These are phyloP conservation scores for Leishmania turanica DNA, from an alignment of 208 protist genomes.

Conservation along the genomic window DNA sequence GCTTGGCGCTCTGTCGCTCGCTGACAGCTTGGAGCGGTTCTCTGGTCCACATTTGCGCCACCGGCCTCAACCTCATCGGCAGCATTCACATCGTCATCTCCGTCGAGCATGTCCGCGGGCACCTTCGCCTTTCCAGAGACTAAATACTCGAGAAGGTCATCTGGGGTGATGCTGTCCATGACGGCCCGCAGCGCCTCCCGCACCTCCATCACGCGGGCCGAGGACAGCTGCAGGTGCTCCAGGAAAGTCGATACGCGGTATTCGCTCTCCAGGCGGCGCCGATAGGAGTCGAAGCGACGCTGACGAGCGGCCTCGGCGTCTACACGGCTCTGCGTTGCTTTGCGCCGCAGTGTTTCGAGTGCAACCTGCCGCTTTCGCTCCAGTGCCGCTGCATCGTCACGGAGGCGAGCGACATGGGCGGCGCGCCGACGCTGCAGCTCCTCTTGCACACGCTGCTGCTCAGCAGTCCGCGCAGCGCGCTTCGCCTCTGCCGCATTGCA, in stretches of 20 bases:
- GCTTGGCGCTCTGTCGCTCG: not conserved
- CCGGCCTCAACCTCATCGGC: no score
- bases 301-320: constrained; percentile 32
- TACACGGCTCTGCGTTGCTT: constrained; percentile 15
- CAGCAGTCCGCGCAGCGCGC: constrained; percentile 6
- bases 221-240: constrained; percentile 51
- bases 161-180: constrained; percentile 52
- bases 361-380: constrained; percentile 39
- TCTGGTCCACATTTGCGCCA: not conserved
- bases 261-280: constrained; percentile 35
- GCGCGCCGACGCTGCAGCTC: constrained; percentile 33
- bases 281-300: constrained; percentile 29
- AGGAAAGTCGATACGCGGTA: constrained; percentile 67
- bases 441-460: constrained; percentile 29
- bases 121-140: constrained; percentile 67
- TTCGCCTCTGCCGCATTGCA: constrained; percentile 1
- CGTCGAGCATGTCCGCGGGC: constrained; percentile 65
- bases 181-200: constrained; percentile 36
- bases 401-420: constrained; percentile 11
- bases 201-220: constrained; percentile 49
- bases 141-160: constrained; percentile 80
- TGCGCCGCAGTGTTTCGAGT: constrained; percentile 29
- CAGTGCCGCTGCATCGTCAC: constrained; percentile 14
- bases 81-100: not conserved
- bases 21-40: no score